Evolutionary conservation across 345 rosid species (phyloP).

Genomic region (Laguncularia racemosa): DNA sequence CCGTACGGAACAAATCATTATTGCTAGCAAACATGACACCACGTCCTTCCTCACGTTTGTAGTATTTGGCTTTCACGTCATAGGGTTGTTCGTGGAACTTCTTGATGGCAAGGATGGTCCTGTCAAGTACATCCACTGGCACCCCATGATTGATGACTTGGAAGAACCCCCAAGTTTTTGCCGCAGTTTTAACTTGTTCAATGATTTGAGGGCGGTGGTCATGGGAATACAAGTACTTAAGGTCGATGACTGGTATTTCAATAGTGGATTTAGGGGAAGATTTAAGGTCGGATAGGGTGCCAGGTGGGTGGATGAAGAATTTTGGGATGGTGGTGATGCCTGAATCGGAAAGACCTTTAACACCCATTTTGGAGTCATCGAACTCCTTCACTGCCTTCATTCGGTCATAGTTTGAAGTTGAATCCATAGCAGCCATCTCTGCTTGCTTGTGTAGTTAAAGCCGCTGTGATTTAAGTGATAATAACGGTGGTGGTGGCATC

Average conservation of each 20-base stretch:
- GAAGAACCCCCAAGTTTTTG: constrained; percentile 23
- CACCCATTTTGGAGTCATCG: constrained; percentile 18
- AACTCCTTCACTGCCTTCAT: constrained; percentile 12
- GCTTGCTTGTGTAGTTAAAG: too few species aligned
- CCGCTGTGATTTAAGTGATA: too few species aligned
- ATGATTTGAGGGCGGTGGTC: constrained; percentile 6
- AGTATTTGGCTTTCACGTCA: constrained; percentile 22
- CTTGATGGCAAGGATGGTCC: constrained; percentile 15
- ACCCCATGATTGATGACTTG: constrained; percentile 32
- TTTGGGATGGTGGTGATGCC: constrained; percentile 19
- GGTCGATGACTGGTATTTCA: constrained; percentile 13
- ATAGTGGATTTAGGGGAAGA: background rate
- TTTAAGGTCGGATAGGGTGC: constrained; percentile 12
- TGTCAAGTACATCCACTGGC: constrained; percentile 6
- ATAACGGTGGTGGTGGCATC: too few species aligned
- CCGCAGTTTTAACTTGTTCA: constrained; percentile 14
- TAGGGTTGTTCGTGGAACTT: constrained; percentile 24
- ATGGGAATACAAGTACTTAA: constrained; percentile 1
- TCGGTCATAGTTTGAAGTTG: background rate
- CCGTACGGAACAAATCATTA: constrained; percentile 21
- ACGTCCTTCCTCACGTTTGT: constrained; percentile 14
- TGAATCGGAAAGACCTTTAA: constrained; percentile 19
- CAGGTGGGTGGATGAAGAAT: constrained; percentile 17
- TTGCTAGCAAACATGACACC: constrained; percentile 22
- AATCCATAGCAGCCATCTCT: background rate